These are phyloP conservation scores for Zea mays DNA, from an alignment of 176 grass and related monocot species.

Conservation along the genomic window Zm-B73-REFERENCE-NAM-5.0 NC_050097.1:43524501-43525000, in stretches of 20 bases:
- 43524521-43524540: too few species aligned
- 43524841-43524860: neutral
- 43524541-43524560: too few species aligned
- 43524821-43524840: neutral
- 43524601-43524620: slow-evolving; percentile 14
- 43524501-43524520: too few species aligned
- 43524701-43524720: too few species aligned
- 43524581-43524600: neutral
- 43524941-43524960: neutral
- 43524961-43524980: neutral
- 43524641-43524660: too few species aligned
- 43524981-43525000: neutral
- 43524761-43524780: neutral
- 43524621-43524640: slow-evolving; percentile 3
- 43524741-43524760: too few species aligned
- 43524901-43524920: neutral
- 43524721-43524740: too few species aligned
- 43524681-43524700: too few species aligned
- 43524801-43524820: neutral
- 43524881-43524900: neutral
- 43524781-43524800: slow-evolving; percentile 2
- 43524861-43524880: neutral
- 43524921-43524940: neutral
- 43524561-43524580: too few species aligned
- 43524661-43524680: too few species aligned